Conservation (phyloP, 441 rosid genomes). For the Jatropha podagrica region DNA sequence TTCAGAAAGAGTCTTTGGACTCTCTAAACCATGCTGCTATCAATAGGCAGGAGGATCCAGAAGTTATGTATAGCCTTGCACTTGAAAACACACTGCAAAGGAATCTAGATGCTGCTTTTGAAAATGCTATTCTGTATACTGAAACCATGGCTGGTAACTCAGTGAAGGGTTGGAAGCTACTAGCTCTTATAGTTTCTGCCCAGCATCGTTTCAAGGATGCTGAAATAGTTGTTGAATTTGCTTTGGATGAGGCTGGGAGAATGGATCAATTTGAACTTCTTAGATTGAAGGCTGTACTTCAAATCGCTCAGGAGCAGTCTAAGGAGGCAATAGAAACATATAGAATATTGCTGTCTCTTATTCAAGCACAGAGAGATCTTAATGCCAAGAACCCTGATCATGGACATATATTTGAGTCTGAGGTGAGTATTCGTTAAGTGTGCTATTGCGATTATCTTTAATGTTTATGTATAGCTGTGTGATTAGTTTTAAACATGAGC, state of each 20-base stretch:
- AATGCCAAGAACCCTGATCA: slow-evolving; percentile 38
- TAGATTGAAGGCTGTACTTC: slow-evolving; percentile 75
- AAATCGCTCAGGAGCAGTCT: slow-evolving; percentile 76
- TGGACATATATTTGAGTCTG: slow-evolving; percentile 26
- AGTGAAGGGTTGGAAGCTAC: slow-evolving; percentile 70
- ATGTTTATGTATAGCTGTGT: neutral
- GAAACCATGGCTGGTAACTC: slow-evolving; percentile 54
- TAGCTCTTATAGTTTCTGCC: slow-evolving; percentile 71
- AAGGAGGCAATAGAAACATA: slow-evolving; percentile 88
- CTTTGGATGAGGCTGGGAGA: slow-evolving; percentile 71
- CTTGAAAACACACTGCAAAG: slow-evolving; percentile 83
- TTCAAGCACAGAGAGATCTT: slow-evolving; percentile 68
- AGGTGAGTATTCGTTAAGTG: slow-evolving; percentile 31
- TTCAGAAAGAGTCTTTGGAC: slow-evolving; percentile 59
- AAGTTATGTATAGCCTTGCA: slow-evolving; percentile 54
- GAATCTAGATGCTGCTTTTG: slow-evolving; percentile 70
- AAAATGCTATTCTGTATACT: slow-evolving; percentile 55
- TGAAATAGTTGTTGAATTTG: slow-evolving; percentile 61
- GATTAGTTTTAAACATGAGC: neutral
- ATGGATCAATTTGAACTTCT: slow-evolving; percentile 72
- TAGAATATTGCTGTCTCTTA: slow-evolving; percentile 62
- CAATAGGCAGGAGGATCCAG: slow-evolving; percentile 51
- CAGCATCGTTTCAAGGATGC: slow-evolving; percentile 74
- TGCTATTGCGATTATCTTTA: neutral
- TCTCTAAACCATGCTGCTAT: slow-evolving; percentile 61